A percentile compares a stretch with the other conserved stretches of the same genome.
Conservation (phyloP, 106 monocot genomes). For the Dioscorea zingiberensis region DNA sequence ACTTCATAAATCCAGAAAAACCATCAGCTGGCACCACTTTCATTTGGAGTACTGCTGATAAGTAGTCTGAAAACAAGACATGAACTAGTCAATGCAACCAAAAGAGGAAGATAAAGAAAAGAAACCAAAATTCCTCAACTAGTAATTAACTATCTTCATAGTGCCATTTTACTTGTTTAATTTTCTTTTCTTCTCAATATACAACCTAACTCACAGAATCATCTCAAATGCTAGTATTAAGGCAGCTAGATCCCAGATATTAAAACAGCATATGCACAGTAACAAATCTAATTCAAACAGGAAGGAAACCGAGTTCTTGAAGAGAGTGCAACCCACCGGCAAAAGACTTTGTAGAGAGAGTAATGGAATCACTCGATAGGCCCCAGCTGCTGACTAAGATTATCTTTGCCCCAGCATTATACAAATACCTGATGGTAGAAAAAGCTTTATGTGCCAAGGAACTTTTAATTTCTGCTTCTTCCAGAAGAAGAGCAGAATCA, state of each 20-base stretch:
- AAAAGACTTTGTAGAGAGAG: slow-evolving; percentile 38
- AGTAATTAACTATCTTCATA: not conserved
- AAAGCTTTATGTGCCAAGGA: slow-evolving; percentile 29
- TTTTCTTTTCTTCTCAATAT: not conserved
- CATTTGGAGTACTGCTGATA: slow-evolving; percentile 66
- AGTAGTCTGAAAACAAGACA: slow-evolving; percentile 43
- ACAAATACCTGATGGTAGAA: slow-evolving; percentile 70
- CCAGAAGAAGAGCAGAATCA: slow-evolving; percentile 47
- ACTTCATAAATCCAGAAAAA: slow-evolving; percentile 15
- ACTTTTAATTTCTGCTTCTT: slow-evolving; percentile 9
- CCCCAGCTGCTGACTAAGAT: slow-evolving; percentile 63
- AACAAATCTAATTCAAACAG: not conserved
- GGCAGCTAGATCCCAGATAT: not conserved
- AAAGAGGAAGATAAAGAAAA: not conserved
- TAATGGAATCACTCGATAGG: slow-evolving; percentile 10
- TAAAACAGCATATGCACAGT: not conserved
- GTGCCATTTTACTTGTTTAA: not conserved
- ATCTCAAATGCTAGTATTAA: not conserved
- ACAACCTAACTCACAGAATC: not conserved
- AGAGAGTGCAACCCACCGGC: slow-evolving; percentile 44
- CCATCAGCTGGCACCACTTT: slow-evolving; percentile 51
- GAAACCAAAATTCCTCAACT: not conserved
- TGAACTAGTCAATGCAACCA: not conserved
- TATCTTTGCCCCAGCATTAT: slow-evolving; percentile 63
- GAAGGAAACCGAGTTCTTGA: not conserved